These are phyloP conservation scores for Colletotrichum sp. DNA, from an alignment of 2,329 filamentous ascomycete genomes.

Conservation along the genomic window DNA sequence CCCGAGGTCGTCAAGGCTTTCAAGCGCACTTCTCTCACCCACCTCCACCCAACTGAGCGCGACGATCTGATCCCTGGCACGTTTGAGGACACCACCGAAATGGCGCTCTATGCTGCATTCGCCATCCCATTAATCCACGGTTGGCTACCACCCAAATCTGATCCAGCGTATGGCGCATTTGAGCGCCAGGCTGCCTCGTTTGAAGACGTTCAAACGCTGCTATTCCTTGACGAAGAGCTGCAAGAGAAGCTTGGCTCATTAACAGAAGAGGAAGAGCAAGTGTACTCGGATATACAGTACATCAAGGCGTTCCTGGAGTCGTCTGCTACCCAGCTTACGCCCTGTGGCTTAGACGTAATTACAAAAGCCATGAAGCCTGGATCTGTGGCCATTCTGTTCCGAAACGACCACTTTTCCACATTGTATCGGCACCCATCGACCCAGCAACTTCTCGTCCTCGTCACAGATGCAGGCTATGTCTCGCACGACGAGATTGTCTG, in stretches of 20 bases:
- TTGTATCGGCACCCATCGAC: conserved; percentile 87
- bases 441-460: conserved; percentile 77
- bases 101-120: conserved; percentile 91
- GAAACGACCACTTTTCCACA: conserved; percentile 97
- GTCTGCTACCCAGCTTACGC: conserved; percentile 87
- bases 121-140: conserved; percentile 89
- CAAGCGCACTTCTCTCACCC: conserved; percentile 57
- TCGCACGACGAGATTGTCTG: conserved; percentile 91
- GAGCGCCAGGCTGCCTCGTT: conserved; percentile 80
- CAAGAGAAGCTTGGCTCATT: conserved; percentile 79
- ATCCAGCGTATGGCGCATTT: conserved; percentile 73
- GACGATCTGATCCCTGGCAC: conserved; percentile 65
- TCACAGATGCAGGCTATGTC: conserved; percentile 92
- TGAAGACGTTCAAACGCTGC: conserved; percentile 88
- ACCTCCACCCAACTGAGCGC: conserved; percentile 56
- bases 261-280: conserved; percentile 74
- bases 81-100: conserved; percentile 87
- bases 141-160: conserved; percentile 78
- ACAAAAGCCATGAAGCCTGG: conserved; percentile 74
- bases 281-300: conserved; percentile 81
- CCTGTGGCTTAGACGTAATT: conserved; percentile 79
- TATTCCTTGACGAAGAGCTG: conserved; percentile 88
- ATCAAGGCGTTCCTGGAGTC: conserved; percentile 83
- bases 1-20: conserved; percentile 50
- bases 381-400: conserved; percentile 87